Evolutionary conservation across 2,329 filamentous ascomycete genomes (phyloP).

Genomic region (Periconia macrospinosa): DNA sequence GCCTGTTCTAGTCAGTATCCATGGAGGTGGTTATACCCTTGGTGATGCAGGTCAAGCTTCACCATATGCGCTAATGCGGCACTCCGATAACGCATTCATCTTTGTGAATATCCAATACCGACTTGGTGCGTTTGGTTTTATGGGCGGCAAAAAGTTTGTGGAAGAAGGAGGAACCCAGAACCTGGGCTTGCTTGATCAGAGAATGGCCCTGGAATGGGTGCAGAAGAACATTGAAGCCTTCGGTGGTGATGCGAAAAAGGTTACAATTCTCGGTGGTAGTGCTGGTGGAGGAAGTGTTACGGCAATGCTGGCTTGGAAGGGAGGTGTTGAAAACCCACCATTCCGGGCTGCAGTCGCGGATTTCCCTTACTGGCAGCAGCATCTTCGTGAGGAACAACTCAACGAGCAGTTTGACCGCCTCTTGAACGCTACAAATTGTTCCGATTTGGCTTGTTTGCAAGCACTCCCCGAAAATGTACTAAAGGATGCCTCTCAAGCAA

Average conservation of each 20-base stretch:
- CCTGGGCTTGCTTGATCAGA: constrained; percentile 63
- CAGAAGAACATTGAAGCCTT: constrained; percentile 53
- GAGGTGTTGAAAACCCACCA: constrained; percentile 35
- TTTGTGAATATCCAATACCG: constrained; percentile 64
- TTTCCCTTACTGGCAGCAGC: constrained; percentile 42
- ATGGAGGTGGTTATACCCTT: constrained; percentile 33
- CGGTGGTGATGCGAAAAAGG: constrained; percentile 57
- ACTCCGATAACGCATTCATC: constrained; percentile 44
- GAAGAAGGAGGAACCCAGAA: constrained; percentile 60
- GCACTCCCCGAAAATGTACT: constrained; percentile 9
- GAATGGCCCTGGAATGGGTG: constrained; percentile 61
- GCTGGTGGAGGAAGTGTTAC: constrained; percentile 60
- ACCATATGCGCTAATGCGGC: constrained; percentile 30
- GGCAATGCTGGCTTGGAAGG: constrained; percentile 33
- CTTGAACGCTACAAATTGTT: constrained; percentile 28
- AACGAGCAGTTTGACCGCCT: constrained; percentile 32
- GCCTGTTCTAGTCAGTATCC: constrained; percentile 40
- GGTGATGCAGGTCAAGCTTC: constrained; percentile 20
- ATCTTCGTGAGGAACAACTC: constrained; percentile 29
- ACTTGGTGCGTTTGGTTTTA: constrained; percentile 62
- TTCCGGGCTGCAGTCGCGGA: constrained; percentile 41
- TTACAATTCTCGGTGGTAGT: constrained; percentile 61
- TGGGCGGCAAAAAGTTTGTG: constrained; percentile 58
- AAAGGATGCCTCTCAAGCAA: constrained; percentile 19
- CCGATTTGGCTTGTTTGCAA: constrained; percentile 29